phyloP scores from a whole-genome alignment of 495 filamentous ascomycete species.

The Neurospora sp. region DNA sequence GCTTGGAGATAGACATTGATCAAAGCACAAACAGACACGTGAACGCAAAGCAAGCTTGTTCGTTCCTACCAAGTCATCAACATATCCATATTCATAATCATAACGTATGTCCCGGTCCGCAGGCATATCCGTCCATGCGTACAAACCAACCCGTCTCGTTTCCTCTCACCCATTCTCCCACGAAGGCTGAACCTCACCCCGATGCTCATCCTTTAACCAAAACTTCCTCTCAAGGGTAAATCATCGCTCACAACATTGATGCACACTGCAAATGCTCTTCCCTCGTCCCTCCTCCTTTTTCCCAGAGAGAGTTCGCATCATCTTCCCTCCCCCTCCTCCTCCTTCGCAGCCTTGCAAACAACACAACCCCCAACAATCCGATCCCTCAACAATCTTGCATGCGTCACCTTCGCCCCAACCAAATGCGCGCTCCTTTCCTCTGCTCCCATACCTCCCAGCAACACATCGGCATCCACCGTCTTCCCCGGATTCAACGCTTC shows the following conservation, averaged over 20 bases:
- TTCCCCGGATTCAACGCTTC: constrained; percentile 35
- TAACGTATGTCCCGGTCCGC: neutral
- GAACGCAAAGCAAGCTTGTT: neutral
- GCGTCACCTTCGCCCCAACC: constrained; percentile 79
- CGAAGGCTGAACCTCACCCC: neutral
- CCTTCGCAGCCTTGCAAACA: constrained; percentile 36
- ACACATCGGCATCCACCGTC: constrained; percentile 15
- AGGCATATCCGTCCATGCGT: neutral
- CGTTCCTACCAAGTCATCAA: neutral
- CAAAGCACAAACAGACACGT: too few species aligned
- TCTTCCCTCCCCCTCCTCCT: neutral
- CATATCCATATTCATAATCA: neutral
- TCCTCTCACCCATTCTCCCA: neutral
- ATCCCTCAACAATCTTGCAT: constrained; percentile 69
- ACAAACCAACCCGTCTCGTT: neutral
- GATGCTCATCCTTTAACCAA: neutral
- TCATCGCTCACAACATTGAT: neutral
- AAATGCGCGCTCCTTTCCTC: constrained; percentile 31
- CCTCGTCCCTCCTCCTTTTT: neutral
- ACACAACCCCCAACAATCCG: constrained; percentile 61
- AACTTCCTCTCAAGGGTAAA: neutral
- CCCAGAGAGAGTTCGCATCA: neutral
- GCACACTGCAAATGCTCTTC: neutral
- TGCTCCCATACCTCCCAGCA: constrained; percentile 21
- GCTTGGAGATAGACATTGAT: too few species aligned